Evolutionary conservation across 2,329 filamentous ascomycete genomes (phyloP).

Genomic region (Calonectria pseudoturangicola): DNA sequence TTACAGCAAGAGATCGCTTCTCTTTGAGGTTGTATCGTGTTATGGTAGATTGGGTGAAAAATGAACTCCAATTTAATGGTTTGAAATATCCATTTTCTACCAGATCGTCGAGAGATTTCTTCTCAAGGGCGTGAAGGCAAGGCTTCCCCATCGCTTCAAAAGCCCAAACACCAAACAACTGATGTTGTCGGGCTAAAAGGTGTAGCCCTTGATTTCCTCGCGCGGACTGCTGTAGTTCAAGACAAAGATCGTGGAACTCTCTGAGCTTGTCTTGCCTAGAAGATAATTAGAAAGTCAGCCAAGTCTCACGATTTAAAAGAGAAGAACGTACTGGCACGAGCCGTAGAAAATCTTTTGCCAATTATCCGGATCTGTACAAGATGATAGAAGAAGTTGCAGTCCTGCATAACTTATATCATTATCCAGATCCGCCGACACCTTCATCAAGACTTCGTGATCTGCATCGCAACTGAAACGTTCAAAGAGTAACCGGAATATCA

Average conservation of each 20-base stretch:
- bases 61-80: not conserved
- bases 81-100: not conserved
- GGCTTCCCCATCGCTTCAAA: not conserved
- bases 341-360: not conserved
- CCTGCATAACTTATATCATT: not conserved
- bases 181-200: not conserved
- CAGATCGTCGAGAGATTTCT: not conserved
- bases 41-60: not conserved
- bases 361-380: not conserved
- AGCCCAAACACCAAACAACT: not conserved
- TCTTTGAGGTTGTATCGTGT: not conserved
- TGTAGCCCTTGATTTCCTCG: not conserved
- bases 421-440: not conserved
- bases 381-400: not conserved
- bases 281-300: not conserved
- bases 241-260: not conserved
- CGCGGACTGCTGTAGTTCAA: not conserved
- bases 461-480: not conserved
- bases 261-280: not conserved
- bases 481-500: not conserved
- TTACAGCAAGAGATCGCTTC: not conserved
- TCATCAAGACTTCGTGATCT: constrained; percentile 4
- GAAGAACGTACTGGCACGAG: not conserved
- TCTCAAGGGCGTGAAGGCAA: not conserved
- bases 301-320: too few relatives aligned